Conservation (phyloP, 805 yeast species). For the Lachancea mirantina region DNA sequence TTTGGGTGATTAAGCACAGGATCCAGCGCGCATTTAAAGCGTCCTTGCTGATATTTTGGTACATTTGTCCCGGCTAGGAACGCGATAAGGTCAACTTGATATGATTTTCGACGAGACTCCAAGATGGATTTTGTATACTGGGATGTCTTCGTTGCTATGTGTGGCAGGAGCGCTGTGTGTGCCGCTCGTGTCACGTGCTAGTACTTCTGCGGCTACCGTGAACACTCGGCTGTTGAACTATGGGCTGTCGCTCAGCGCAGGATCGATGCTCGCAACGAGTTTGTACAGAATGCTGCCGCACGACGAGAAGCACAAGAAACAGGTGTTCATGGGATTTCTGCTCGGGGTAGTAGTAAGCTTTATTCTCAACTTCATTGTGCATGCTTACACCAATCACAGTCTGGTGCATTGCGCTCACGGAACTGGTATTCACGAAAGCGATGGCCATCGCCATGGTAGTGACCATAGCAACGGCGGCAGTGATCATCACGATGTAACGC, state of each 20-base stretch:
- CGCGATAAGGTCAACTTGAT: no score
- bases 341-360: slow-evolving; percentile 59
- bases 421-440: not conserved
- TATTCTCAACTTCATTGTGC: slow-evolving; percentile 56
- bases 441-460: not conserved
- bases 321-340: slow-evolving; percentile 39
- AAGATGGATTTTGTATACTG: slow-evolving; percentile 33
- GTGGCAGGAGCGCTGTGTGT: slow-evolving; percentile 64
- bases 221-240: slow-evolving; percentile 60
- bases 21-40: no score
- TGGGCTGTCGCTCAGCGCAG: slow-evolving; percentile 71
- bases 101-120: slow-evolving; percentile 18
- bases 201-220: slow-evolving; percentile 12
- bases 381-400: slow-evolving; percentile 68
- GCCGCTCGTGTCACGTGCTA: slow-evolving; percentile 21
- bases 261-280: slow-evolving; percentile 76
- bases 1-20: no score
- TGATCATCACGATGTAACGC: no score
- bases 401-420: slow-evolving; percentile 81
- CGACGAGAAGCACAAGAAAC: slow-evolving; percentile 30
- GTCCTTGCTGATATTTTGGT: no score
- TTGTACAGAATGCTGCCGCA: slow-evolving; percentile 73
- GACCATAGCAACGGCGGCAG: not conserved
- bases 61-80: no score
- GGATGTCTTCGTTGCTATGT: slow-evolving; percentile 63